Evolutionary conservation across 441 rosid genomes (phyloP).

Genomic region (Erodium moschatum): DNA sequence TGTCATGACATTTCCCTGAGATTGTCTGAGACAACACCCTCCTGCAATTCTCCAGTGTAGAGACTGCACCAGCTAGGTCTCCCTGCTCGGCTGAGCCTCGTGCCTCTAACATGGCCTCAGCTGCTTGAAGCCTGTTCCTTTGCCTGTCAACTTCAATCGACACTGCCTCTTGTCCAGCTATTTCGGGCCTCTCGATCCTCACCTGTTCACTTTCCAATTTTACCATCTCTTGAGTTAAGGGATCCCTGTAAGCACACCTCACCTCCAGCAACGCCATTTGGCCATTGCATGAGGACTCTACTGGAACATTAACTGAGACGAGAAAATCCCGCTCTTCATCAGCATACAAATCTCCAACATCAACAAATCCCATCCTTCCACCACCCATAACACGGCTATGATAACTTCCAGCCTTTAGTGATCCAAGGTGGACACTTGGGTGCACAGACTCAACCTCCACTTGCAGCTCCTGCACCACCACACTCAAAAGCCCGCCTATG

Average conservation of each 20-base stretch:
- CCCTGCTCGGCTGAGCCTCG: slow-evolving; percentile 73
- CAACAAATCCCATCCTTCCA: slow-evolving; percentile 47
- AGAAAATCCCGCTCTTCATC: slow-evolving; percentile 89
- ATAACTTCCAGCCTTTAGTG: slow-evolving; percentile 82
- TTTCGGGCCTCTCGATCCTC: slow-evolving; percentile 50
- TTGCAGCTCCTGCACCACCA: slow-evolving; percentile 62
- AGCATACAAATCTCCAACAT: slow-evolving; percentile 88
- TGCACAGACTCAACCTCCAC: slow-evolving; percentile 42
- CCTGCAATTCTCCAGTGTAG: slow-evolving; percentile 57
- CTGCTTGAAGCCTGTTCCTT: slow-evolving; percentile 77
- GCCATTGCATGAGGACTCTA: slow-evolving; percentile 28
- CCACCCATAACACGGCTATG: slow-evolving; percentile 37
- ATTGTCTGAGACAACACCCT: slow-evolving; percentile 45
- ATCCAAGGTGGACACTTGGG: slow-evolving; percentile 41
- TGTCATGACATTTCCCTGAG: slow-evolving; percentile 61
- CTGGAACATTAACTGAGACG: slow-evolving; percentile 51
- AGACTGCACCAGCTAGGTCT: slow-evolving; percentile 60
- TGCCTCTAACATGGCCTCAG: slow-evolving; percentile 72
- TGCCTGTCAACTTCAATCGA: slow-evolving; percentile 92
- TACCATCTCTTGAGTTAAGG: slow-evolving; percentile 52
- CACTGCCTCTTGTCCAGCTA: slow-evolving; percentile 33
- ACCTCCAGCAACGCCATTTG: slow-evolving; percentile 54
- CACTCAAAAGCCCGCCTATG: slow-evolving; percentile 58
- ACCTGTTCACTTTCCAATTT: slow-evolving; percentile 51
- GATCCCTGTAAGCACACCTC: slow-evolving; percentile 70